Percentiles rank a stretch among this genome's conserved stretches.
Evolutionary conservation across 139 green algal genomes (phyloP).

Genomic region (Coelastrella sp.): DNA sequence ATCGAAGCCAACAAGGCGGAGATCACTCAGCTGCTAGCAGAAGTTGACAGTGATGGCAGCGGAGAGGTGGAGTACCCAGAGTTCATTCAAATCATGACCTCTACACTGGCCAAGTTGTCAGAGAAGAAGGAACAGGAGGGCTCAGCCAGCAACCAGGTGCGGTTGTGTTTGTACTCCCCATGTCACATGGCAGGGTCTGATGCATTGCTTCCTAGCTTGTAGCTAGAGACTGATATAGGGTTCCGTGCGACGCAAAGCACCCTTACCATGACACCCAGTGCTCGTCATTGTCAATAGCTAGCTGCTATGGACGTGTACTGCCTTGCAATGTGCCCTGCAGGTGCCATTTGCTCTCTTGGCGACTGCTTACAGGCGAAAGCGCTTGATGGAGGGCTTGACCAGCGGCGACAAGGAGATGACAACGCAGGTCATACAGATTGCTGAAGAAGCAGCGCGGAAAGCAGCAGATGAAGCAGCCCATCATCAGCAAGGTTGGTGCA

Average conservation of each 20-base stretch:
- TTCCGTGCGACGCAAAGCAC: no score
- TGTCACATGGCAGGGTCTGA: background rate
- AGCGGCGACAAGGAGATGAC: slow-evolving; percentile 57
- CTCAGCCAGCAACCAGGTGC: background rate
- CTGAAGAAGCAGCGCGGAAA: slow-evolving; percentile 4
- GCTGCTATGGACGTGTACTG: background rate
- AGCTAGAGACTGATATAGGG: no score
- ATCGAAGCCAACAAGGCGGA: slow-evolving; percentile 57
- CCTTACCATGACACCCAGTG: no score
- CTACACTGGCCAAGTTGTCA: slow-evolving; percentile 56
- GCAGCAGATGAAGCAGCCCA: slow-evolving; percentile 1
- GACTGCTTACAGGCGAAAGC: slow-evolving; percentile 79
- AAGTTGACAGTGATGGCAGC: slow-evolving; percentile 78
- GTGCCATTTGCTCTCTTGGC: slow-evolving; percentile 78
- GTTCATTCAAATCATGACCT: slow-evolving; percentile 86
- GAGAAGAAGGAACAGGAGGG: slow-evolving; percentile 41
- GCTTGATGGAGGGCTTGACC: slow-evolving; percentile 80
- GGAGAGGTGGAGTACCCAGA: slow-evolving; percentile 73
- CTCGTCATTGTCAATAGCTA: background rate
- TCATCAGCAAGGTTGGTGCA: background rate
- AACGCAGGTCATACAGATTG: slow-evolving; percentile 31
- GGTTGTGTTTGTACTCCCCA: background rate
- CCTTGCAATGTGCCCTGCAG: slow-evolving; percentile 21
- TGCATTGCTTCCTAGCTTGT: background rate
- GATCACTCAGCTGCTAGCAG: slow-evolving; percentile 66